Evolutionary conservation across 176 grass and related monocot species (phyloP).

Genomic region (Eragrostis nindensis): DNA sequence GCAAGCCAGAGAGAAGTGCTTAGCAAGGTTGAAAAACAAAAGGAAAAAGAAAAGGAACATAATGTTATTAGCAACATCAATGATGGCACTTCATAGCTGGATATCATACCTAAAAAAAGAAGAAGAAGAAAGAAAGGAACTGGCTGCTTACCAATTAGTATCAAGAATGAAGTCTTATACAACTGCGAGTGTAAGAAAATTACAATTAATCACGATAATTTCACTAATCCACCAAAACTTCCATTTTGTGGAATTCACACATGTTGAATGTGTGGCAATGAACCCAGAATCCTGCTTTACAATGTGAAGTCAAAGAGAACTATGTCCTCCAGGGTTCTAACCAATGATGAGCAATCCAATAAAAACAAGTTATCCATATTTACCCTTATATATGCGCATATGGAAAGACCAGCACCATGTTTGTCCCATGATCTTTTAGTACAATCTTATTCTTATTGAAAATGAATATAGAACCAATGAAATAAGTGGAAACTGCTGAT

Average conservation of each 20-base stretch:
- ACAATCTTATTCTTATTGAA: neutral
- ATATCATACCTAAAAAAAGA: neutral
- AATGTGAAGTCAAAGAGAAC: neutral
- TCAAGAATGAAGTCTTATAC: neutral
- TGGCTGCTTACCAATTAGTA: neutral
- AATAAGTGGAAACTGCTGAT: neutral
- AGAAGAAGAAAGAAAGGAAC: neutral
- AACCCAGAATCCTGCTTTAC: conserved; percentile 4
- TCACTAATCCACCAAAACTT: neutral
- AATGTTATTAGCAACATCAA: neutral
- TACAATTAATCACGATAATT: neutral
- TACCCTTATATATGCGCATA: conserved; percentile 12
- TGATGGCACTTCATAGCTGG: neutral
- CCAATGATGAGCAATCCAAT: neutral
- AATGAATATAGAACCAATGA: neutral
- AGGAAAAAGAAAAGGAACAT: neutral
- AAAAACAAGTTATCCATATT: neutral
- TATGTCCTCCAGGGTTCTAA: neutral
- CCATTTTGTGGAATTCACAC: neutral
- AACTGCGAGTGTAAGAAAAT: neutral
- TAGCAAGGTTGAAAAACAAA: conserved; percentile 23
- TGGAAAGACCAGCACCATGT: neutral
- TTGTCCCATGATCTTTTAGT: neutral
- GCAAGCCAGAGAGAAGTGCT: conserved; percentile 43
- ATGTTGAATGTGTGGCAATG: neutral